Conservation (phyloP, 352 stramenopile species). For the Globisporangium abappressorium region DNA sequence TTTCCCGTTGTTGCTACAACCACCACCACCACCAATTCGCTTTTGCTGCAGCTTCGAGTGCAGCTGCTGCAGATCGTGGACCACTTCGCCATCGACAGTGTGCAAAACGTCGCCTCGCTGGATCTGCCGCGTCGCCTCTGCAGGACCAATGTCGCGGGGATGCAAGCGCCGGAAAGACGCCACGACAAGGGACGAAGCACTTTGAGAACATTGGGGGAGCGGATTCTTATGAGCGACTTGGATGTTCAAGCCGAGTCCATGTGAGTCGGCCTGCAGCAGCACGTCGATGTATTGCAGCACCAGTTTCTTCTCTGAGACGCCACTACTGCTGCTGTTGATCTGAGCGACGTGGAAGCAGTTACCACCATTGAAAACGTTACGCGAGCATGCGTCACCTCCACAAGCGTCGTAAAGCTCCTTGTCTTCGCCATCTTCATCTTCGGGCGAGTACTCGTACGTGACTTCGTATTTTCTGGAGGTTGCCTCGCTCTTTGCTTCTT, state of each 20-base stretch:
- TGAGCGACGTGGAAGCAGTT: background rate
- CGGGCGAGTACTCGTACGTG: slow-evolving; percentile 1
- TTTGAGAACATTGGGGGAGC: background rate
- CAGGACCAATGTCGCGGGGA: slow-evolving; percentile 36
- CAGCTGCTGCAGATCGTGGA: slow-evolving; percentile 33
- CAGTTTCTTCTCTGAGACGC: background rate
- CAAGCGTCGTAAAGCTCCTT: background rate
- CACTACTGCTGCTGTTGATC: background rate
- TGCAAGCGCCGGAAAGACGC: slow-evolving; percentile 46
- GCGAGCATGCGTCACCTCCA: background rate
- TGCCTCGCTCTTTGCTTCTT: background rate
- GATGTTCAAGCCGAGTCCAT: slow-evolving; percentile 50
- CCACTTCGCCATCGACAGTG: slow-evolving; percentile 36
- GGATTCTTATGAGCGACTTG: slow-evolving; percentile 1
- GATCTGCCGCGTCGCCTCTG: slow-evolving; percentile 45
- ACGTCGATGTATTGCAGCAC: slow-evolving; percentile 36
- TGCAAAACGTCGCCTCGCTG: slow-evolving; percentile 37
- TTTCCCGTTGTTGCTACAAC: background rate
- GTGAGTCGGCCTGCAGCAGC: slow-evolving; percentile 40
- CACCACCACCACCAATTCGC: background rate
- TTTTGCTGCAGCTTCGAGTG: slow-evolving; percentile 12
- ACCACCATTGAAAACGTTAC: no score
- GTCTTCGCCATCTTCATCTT: slow-evolving; percentile 15
- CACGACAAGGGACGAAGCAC: slow-evolving; percentile 21
- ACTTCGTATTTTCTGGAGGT: background rate